Percentiles rank a stretch among this genome's conserved stretches.
Evolutionary conservation across 345 rosid species (phyloP).

Genomic region (Eucalyptus brandiana): DNA sequence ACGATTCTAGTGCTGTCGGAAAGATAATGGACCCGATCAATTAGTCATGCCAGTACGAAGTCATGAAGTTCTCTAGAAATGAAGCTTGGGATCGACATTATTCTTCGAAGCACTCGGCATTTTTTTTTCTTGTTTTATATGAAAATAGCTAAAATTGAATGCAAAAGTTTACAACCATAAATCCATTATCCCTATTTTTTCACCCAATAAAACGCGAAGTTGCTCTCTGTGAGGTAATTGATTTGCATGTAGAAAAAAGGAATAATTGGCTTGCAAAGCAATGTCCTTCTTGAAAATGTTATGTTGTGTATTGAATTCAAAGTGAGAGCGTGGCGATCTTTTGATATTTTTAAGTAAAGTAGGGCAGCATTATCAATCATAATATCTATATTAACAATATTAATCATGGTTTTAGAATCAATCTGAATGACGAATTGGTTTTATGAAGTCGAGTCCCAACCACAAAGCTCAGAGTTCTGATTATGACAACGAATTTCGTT

Average conservation of each 20-base stretch:
- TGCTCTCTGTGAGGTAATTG: not conserved
- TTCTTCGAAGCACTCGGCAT: not conserved
- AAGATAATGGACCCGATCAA: not conserved
- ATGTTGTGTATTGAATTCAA: not conserved
- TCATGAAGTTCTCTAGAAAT: not conserved
- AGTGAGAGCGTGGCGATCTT: not conserved
- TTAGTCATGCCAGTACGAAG: not conserved
- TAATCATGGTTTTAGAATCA: not conserved
- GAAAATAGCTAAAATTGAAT: not conserved
- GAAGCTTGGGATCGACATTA: not conserved
- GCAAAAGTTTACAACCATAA: not conserved
- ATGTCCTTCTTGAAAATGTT: not conserved
- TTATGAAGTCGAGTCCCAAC: accelerated
- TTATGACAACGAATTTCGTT: accelerated
- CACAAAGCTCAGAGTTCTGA: not conserved
- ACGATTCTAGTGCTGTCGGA: accelerated
- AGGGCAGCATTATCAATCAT: not conserved
- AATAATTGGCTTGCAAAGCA: no score
- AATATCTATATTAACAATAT: not conserved
- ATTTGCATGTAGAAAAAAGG: accelerated
- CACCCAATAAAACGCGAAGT: not conserved
- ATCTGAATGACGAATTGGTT: accelerated
- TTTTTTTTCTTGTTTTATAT: accelerated
- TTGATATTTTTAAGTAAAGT: not conserved
- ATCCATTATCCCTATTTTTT: not conserved